Evolutionary conservation across 2,329 filamentous ascomycete species (phyloP).

Genomic region (Fusarium tricinctum): DNA sequence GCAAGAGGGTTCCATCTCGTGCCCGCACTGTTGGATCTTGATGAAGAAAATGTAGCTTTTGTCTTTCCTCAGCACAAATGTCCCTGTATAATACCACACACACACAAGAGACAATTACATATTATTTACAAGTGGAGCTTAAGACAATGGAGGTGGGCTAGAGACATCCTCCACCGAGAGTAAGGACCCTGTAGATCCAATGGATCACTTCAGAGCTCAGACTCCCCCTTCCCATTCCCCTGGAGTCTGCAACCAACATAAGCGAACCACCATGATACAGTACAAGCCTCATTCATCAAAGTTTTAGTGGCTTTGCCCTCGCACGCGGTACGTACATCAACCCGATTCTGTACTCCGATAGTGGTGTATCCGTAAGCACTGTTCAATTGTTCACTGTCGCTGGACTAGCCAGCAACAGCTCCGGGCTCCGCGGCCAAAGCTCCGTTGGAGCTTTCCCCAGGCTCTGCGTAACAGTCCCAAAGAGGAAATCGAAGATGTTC

Average conservation of each 20-base stretch:
- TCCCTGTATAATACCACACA: not conserved
- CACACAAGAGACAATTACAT: constrained; percentile 10
- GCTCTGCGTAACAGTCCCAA: constrained; percentile 37
- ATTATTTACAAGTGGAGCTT: constrained; percentile 33
- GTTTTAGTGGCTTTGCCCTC: constrained; percentile 17
- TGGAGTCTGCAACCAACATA: constrained; percentile 21
- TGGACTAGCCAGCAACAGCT: not conserved
- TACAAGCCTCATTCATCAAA: constrained; percentile 35
- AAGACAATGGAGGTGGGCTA: constrained; percentile 35
- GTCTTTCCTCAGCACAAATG: constrained; percentile 15
- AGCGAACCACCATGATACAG: constrained; percentile 34
- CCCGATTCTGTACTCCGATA: not conserved
- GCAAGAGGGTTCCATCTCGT: constrained; percentile 23
- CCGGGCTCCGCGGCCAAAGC: constrained; percentile 27
- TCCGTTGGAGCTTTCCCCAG: constrained; percentile 34
- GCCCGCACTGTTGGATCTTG: constrained; percentile 23
- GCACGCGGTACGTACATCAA: constrained; percentile 7
- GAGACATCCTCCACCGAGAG: constrained; percentile 35
- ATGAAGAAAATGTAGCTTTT: not conserved
- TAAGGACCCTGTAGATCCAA: constrained; percentile 48
- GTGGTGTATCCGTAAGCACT: not conserved
- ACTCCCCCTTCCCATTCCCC: constrained; percentile 37
- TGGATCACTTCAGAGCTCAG: constrained; percentile 17
- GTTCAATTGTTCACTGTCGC: not conserved
- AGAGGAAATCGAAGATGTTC: constrained; percentile 32